Evolutionary conservation across 179 eudicot species (phyloP).

Genomic region (Silene coronaria): DNA sequence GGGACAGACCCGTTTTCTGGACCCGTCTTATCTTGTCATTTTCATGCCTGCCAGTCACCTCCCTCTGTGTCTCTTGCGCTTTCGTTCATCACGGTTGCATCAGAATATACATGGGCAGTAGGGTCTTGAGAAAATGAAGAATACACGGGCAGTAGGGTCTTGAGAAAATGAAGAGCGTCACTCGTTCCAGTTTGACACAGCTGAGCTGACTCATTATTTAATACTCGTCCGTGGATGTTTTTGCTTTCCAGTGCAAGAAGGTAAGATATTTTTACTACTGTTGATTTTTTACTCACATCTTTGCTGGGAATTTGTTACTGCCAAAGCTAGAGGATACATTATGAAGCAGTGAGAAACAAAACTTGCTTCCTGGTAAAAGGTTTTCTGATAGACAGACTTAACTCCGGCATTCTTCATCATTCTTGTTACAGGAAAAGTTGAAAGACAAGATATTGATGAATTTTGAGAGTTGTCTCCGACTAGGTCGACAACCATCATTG

Average conservation of each 20-base stretch:
- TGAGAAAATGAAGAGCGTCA: constrained; percentile 2
- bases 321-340: background rate
- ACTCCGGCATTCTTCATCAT: background rate
- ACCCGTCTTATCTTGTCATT: too few species aligned
- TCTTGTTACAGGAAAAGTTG: background rate
- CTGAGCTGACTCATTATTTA: background rate
- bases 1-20: too few species aligned
- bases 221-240: constrained; percentile 1
- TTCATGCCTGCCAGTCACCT: too few species aligned
- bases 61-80: too few species aligned
- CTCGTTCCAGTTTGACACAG: background rate
- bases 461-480: background rate
- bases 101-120: constrained; percentile 4
- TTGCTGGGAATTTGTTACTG: background rate
- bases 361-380: too few species aligned
- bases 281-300: background rate
- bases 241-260: background rate
- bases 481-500: background rate
- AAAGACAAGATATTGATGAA: background rate
- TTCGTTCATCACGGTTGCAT: constrained; percentile 4
- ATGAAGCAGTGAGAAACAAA: too few species aligned
- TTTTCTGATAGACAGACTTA: background rate
- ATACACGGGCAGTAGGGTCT: background rate
- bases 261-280: background rate
- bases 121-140: constrained; percentile 1